These are phyloP conservation scores for Carex cristatella DNA, from an alignment of 176 grass and related monocot genomes.

Conservation along the genomic window DNA sequence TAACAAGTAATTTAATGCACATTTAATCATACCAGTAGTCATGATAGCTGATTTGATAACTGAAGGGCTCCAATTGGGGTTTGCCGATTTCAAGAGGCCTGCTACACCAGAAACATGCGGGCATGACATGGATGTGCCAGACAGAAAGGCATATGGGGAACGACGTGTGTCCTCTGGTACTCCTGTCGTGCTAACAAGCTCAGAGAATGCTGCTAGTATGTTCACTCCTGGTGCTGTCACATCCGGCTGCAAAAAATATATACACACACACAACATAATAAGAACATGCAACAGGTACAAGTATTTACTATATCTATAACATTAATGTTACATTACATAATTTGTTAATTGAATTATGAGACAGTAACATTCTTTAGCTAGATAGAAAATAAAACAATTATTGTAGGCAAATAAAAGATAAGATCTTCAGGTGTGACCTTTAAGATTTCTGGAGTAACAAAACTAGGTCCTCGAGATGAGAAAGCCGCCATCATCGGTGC, in stretches of 20 bases:
- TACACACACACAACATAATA: neutral
- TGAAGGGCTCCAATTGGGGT: conserved; percentile 53
- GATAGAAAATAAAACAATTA: neutral
- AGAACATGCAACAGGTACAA: neutral
- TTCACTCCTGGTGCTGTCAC: conserved; percentile 53
- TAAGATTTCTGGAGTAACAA: conserved; percentile 40
- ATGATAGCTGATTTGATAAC: conserved; percentile 62
- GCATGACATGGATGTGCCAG: conserved; percentile 74
- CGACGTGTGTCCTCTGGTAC: conserved; percentile 19
- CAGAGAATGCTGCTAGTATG: conserved; percentile 60
- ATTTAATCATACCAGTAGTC: conserved; percentile 42
- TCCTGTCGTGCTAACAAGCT: conserved; percentile 34
- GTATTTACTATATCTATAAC: neutral
- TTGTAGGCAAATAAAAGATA: neutral
- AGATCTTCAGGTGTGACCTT: conserved; percentile 22
- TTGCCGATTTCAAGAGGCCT: conserved; percentile 41
- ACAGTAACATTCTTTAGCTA: neutral
- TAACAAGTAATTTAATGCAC: neutral
- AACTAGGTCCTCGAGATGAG: conserved; percentile 60
- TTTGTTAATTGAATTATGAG: neutral
- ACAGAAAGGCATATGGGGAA: conserved; percentile 54
- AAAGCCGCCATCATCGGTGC: conserved; percentile 47
- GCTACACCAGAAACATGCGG: conserved; percentile 59
- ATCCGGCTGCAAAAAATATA: conserved; percentile 33
- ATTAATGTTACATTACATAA: neutral